Conservation (phyloP, 345 rosid species). For the Gossypium australe region DNA sequence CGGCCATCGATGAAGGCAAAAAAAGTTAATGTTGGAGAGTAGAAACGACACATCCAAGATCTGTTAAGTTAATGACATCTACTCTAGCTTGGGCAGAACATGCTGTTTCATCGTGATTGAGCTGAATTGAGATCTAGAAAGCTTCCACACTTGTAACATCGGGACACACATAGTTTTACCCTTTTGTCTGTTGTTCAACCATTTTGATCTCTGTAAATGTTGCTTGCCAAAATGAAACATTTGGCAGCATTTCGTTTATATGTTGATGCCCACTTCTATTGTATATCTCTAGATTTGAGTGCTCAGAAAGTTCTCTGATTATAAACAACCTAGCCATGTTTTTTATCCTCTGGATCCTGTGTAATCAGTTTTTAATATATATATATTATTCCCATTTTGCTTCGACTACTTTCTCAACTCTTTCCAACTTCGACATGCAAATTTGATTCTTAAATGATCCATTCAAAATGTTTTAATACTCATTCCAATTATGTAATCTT, state of each 20-base stretch:
- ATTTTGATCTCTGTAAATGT: neutral
- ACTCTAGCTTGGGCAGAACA: neutral
- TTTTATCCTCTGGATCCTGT: neutral
- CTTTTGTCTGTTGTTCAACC: neutral
- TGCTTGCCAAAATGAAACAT: neutral
- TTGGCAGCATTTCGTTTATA: neutral
- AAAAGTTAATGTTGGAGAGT: neutral
- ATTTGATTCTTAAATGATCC: too few relatives aligned
- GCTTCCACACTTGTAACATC: neutral
- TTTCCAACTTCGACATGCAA: too few relatives aligned
- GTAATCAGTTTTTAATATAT: neutral
- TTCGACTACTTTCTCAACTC: neutral
- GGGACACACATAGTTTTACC: neutral
- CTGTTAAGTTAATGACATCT: neutral
- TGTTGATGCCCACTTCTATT: constrained; percentile 3
- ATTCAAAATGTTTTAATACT: too few relatives aligned
- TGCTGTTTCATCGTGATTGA: neutral
- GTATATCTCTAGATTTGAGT: constrained; percentile 2
- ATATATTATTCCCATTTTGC: neutral
- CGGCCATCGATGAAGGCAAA: neutral
- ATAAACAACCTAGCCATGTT: neutral
- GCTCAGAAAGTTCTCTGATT: constrained; percentile 24
- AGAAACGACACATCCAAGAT: neutral
- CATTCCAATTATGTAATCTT: too few relatives aligned
- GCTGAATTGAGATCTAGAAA: neutral